phyloP scores from a whole-genome alignment of 140 eudicot genomes.

The Artemisia princeps region DNA sequence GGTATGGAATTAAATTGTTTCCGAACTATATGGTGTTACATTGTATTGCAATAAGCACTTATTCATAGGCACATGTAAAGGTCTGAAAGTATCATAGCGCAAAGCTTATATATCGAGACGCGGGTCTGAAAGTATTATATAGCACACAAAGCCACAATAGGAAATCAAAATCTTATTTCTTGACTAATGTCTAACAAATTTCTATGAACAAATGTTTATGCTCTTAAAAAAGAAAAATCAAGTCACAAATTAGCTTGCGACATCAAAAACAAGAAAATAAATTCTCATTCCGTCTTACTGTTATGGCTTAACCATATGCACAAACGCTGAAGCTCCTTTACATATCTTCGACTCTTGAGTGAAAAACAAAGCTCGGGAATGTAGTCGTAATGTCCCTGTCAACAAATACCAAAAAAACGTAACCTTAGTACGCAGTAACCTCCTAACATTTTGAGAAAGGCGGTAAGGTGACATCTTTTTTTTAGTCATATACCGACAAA shows the following conservation, averaged over 20 bases:
- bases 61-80: too few species aligned
- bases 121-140: neutral
- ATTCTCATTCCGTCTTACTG: neutral
- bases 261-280: neutral
- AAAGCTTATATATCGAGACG: neutral
- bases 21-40: too few species aligned
- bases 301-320: neutral
- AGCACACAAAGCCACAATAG: neutral
- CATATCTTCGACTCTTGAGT: conserved; percentile 57
- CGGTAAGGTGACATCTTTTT: too few species aligned
- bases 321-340: neutral
- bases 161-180: conserved; percentile 24
- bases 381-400: conserved; percentile 81
- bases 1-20: too few species aligned
- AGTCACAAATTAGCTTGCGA: conserved; percentile 6
- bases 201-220: conserved; percentile 27
- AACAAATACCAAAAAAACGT: neutral
- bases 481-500: too few species aligned
- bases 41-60: too few species aligned
- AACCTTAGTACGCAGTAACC: neutral
- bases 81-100: neutral
- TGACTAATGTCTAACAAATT: conserved; percentile 14
- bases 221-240: conserved; percentile 9
- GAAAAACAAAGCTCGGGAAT: conserved; percentile 87
- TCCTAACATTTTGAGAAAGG: neutral